Percentiles rank a stretch among this genome's conserved stretches.
phyloP scores from a whole-genome alignment of 345 rosid genomes.

The Orychophragmus violaceus region DNA sequence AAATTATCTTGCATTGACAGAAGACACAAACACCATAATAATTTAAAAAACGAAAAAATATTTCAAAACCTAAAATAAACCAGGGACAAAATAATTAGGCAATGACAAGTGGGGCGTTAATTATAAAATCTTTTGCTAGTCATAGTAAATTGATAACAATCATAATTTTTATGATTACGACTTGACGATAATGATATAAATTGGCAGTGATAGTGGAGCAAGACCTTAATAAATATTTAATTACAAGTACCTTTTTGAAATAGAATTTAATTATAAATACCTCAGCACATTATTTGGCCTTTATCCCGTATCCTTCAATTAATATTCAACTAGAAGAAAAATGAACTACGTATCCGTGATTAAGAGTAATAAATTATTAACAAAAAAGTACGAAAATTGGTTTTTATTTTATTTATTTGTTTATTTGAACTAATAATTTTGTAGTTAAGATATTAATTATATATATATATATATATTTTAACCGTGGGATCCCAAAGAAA shows the following conservation, averaged over 20 bases:
- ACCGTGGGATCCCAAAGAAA: too few relatives aligned
- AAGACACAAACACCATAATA: background rate
- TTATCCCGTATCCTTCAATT: background rate
- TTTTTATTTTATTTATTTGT: background rate
- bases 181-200: slow-evolving; percentile 29
- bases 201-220: slow-evolving; percentile 37
- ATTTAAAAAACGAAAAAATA: background rate
- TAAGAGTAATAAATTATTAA: background rate
- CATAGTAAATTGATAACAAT: background rate
- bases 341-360: slow-evolving; percentile 1
- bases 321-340: background rate
- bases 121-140: background rate
- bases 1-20: background rate
- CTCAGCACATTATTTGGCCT: slow-evolving; percentile 21
- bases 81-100: background rate
- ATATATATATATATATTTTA: too few relatives aligned
- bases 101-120: background rate
- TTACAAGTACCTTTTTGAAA: slow-evolving; percentile 35
- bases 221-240: slow-evolving; percentile 21
- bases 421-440: background rate
- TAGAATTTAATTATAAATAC: slow-evolving; percentile 26
- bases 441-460: background rate
- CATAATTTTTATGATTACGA: background rate
- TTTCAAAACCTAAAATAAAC: background rate
- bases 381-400: background rate